Conservation (phyloP, 2,329 filamentous ascomycete genomes). For the Dactylellina parvicollis region DNA sequence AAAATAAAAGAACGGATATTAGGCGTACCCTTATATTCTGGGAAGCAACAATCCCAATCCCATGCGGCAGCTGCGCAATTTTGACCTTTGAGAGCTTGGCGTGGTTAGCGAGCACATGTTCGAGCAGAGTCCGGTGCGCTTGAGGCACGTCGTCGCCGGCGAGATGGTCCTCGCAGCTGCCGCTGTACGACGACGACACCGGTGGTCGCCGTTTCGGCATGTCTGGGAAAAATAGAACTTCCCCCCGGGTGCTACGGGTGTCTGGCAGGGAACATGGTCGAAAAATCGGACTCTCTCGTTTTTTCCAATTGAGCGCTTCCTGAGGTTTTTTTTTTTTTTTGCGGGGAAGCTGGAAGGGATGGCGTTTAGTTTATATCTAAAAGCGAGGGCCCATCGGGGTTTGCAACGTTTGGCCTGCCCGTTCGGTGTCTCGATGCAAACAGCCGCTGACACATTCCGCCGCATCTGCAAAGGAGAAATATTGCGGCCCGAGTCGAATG, state of each 20-base stretch:
- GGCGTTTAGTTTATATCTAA: neutral
- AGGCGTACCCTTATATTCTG: slow-evolving; percentile 24
- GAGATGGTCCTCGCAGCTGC: slow-evolving; percentile 3
- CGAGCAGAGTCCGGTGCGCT: slow-evolving; percentile 19
- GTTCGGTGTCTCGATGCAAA: slow-evolving; percentile 2
- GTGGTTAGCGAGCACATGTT: slow-evolving; percentile 36
- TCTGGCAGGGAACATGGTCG: slow-evolving; percentile 2
- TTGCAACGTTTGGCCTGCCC: neutral
- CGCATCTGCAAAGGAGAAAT: too few relatives aligned
- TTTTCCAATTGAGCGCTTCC: neutral
- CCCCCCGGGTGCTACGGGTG: neutral
- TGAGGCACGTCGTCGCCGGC: slow-evolving; percentile 24
- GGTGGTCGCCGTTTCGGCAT: slow-evolving; percentile 37
- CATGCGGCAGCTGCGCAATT: slow-evolving; percentile 37
- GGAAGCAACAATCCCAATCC: slow-evolving; percentile 39
- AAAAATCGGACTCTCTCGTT: too few relatives aligned
- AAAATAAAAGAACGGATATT: neutral
- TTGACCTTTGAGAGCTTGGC: slow-evolving; percentile 41
- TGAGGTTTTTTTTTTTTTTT: neutral
- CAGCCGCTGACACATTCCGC: neutral
- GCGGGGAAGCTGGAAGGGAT: slow-evolving; percentile 1
- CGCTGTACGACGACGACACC: slow-evolving; percentile 5
- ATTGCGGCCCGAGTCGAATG: too few relatives aligned
- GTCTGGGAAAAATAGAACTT: neutral
- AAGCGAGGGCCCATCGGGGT: neutral